Evolutionary conservation across 208 protist genomes (phyloP).

Genomic region (Acanthamoeba triangularis): DNA sequence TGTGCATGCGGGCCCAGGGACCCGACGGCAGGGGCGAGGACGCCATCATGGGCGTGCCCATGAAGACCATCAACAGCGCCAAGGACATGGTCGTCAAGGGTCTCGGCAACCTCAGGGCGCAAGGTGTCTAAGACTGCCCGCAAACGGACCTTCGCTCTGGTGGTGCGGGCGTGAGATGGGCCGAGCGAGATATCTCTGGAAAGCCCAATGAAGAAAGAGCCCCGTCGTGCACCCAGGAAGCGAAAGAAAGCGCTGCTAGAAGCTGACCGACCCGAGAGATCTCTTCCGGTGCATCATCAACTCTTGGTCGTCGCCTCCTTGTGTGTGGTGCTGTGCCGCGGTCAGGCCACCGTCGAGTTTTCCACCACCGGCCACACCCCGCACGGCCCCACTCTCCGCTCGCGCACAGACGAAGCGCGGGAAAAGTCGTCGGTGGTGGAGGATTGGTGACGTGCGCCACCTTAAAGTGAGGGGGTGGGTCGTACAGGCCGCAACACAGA

Average conservation of each 20-base stretch:
- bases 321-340: no score
- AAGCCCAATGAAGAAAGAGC: background rate
- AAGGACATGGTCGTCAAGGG: conserved; percentile 12
- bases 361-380: background rate
- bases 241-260: no score
- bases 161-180: no score
- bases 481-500: background rate
- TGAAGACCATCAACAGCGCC: conserved; percentile 1
- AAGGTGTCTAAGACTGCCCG: background rate
- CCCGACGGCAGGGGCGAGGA: background rate
- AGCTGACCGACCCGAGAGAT: no score
- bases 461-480: background rate
- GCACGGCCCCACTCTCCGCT: background rate
- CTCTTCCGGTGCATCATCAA: no score
- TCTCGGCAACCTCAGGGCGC: background rate
- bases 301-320: no score
- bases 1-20: background rate
- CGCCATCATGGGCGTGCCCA: background rate
- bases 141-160: background rate
- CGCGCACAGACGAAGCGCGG: background rate
- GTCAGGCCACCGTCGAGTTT: no score
- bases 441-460: background rate
- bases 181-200: background rate
- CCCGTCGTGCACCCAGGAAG: no score
- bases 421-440: background rate